Evolutionary conservation across 2,329 filamentous ascomycete species (phyloP).

Genomic region (Cordyceps farinosa): DNA sequence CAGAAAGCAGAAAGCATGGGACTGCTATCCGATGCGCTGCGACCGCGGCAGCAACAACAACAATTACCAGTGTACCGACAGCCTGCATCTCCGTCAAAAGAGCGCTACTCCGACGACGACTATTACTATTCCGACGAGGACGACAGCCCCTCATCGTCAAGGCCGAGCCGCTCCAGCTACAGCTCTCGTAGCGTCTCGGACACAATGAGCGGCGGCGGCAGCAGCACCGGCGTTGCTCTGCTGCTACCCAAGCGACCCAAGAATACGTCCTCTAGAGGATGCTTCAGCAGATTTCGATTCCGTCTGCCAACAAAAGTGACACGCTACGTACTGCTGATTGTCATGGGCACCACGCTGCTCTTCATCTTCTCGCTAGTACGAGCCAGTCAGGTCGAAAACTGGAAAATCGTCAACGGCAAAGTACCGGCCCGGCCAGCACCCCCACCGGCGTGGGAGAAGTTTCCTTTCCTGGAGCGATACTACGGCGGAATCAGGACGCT

Average conservation of each 20-base stretch:
- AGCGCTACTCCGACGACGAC: slow-evolving; percentile 50
- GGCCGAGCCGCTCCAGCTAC: slow-evolving; percentile 39
- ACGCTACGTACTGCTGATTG: slow-evolving; percentile 70
- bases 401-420: slow-evolving; percentile 53
- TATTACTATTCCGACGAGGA: slow-evolving; percentile 45
- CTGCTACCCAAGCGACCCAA: slow-evolving; percentile 41
- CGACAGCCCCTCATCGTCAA: slow-evolving; percentile 39
- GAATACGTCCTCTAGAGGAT: slow-evolving; percentile 21
- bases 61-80: slow-evolving; percentile 52
- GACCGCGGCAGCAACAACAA: slow-evolving; percentile 36
- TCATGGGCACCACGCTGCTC: slow-evolving; percentile 66
- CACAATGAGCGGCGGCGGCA: slow-evolving; percentile 38
- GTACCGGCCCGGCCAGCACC: slow-evolving; percentile 47
- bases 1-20: slow-evolving; percentile 41
- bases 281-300: slow-evolving; percentile 43
- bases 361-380: slow-evolving; percentile 75
- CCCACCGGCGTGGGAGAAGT: slow-evolving; percentile 76
- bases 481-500: slow-evolving; percentile 81
- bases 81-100: slow-evolving; percentile 41
- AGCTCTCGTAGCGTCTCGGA: slow-evolving; percentile 54
- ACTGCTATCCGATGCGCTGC: slow-evolving; percentile 45
- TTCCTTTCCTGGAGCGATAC: slow-evolving; percentile 81
- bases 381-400: slow-evolving; percentile 68
- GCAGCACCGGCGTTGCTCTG: slow-evolving; percentile 23
- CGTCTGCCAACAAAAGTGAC: slow-evolving; percentile 69